Evolutionary conservation across 257 asterid species (phyloP).

Genomic region (Solanum appendiculatum): DNA sequence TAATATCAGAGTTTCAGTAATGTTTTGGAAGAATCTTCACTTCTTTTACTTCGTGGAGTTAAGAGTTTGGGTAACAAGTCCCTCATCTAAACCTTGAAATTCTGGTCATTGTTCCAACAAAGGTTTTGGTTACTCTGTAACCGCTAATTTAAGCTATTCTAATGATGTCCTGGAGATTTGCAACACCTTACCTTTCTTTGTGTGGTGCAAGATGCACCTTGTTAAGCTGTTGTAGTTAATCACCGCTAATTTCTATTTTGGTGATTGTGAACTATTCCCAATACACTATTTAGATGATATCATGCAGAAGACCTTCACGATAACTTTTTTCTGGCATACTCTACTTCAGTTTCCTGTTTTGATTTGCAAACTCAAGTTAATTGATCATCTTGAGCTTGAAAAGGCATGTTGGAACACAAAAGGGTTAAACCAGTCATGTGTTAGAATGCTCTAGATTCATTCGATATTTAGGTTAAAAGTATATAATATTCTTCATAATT

Average conservation of each 20-base stretch:
- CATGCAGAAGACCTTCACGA: not conserved
- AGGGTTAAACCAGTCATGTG: not conserved
- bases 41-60: not conserved
- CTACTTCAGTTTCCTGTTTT: not conserved
- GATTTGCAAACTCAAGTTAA: not conserved
- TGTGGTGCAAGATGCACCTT: not conserved
- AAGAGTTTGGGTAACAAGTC: not conserved
- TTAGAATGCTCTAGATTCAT: not conserved
- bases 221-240: not conserved
- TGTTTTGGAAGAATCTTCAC: not conserved
- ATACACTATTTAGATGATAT: not conserved
- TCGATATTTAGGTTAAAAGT: not conserved
- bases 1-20: not conserved
- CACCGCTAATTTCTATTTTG: not conserved
- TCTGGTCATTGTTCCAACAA: not conserved
- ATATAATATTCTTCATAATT: not conserved
- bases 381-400: not conserved
- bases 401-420: not conserved
- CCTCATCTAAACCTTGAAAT: not conserved
- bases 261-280: not conserved
- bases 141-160: not conserved
- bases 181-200: not conserved
- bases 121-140: not conserved
- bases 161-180: not conserved
- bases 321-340: not conserved